Percentiles rank a stretch among this genome's conserved stretches.
These are phyloP conservation scores for Hypoxylon sp. DNA, from an alignment of 2,329 filamentous ascomycete species.

Conservation along the genomic window DNA sequence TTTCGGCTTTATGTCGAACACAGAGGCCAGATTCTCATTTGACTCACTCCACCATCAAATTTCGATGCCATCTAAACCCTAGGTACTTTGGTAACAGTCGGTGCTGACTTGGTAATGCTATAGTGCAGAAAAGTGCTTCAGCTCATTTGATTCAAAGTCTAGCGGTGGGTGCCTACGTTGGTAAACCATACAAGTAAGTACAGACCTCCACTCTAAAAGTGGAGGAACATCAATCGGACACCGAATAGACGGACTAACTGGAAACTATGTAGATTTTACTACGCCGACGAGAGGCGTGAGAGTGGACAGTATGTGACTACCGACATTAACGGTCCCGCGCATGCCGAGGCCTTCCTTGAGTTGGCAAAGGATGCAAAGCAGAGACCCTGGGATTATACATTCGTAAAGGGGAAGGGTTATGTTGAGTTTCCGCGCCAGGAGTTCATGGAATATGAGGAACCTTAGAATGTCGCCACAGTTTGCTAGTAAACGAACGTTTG, in stretches of 20 bases:
- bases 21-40: neutral
- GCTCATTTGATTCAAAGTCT: constrained; percentile 46
- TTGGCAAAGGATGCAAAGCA: constrained; percentile 41
- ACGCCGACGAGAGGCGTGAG: constrained; percentile 40
- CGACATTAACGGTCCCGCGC: constrained; percentile 33
- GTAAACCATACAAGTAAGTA: constrained; percentile 51
- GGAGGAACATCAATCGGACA: too few species aligned
- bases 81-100: neutral
- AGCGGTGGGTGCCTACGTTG: constrained; percentile 34
- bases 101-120: neutral
- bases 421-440: constrained; percentile 19
- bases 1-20: neutral
- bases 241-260: constrained; percentile 1
- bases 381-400: constrained; percentile 41
- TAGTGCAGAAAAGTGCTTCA: constrained; percentile 45
- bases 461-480: neutral
- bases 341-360: constrained; percentile 35
- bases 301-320: constrained; percentile 30
- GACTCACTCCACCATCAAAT: neutral
- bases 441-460: neutral
- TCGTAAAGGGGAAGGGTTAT: constrained; percentile 42
- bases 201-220: neutral
- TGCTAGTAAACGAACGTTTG: neutral
- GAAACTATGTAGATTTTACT: constrained; percentile 40
- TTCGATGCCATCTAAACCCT: neutral